Base-by-base conservation (phyloP, 1,284 basidiomycete genomes). In the Tilletia indica region DNA sequence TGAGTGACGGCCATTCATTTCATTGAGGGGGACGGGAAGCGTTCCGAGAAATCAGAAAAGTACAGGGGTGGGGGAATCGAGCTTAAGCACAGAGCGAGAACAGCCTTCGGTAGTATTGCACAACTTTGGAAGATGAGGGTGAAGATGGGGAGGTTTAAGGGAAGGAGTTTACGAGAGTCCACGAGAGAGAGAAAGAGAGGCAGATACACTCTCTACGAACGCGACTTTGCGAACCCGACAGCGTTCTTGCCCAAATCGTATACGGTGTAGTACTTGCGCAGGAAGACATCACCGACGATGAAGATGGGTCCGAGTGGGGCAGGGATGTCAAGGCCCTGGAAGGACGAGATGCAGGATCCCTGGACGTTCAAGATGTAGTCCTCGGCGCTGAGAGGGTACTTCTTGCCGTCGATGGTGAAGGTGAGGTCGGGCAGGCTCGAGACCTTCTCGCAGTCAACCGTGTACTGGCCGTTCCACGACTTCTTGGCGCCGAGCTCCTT, bases 331-430 rank as follows among this genome's bases (percentile, higher is more conserved):
- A 97, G 86, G 51, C 92, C 93, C 70, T 90, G 93, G 88, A 99
- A 99, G 25, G 94, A 87, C 38, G 93, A 97, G 77, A 99, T 92
- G 85, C 97, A 99, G 47, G 93, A 93, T 56, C 93, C 94, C 85
- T 91, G 90, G 6, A 93, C 89, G 79, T 93, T 88, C 76, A 98
- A 88, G 77, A 97, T 88, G 86, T 98, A 99, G 85, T 98, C 95
- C 45, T 88, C 89, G 66, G 90, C 92, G 85, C 90, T 90, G 80
- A 98, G 87, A 9, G 90, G 87, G 87, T 93, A 98, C 48, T 85
- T 83, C 75, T 81, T 75, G 67, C 81, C 82, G 71, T 82, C 75
- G 71, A 85, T 76, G 70, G 88, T 89, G 87, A 99, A 91, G 3
- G 91, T 87, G 71, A 99, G 88, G 12, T 93, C 90, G n/a, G 97